These are phyloP conservation scores for Eutrema yunnanense DNA, from an alignment of 345 rosid species.

Conservation along the genomic window DNA sequence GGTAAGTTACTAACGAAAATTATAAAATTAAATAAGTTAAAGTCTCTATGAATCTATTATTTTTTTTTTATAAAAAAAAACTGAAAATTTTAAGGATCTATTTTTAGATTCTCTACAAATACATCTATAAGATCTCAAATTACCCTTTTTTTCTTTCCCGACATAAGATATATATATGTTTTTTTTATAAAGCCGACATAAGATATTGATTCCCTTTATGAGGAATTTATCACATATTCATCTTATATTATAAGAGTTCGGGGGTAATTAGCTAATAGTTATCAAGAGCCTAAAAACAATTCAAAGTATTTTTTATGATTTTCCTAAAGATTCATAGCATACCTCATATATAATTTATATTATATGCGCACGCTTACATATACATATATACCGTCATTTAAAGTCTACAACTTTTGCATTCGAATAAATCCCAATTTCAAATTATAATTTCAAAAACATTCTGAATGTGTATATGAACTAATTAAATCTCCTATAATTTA, in stretches of 20 bases:
- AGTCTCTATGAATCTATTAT: background rate
- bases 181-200: too few relatives aligned
- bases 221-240: background rate
- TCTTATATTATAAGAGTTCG: background rate
- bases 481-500: background rate
- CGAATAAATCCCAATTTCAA: background rate
- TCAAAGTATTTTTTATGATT: background rate
- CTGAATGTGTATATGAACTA: background rate
- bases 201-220: background rate
- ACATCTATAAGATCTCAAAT: background rate
- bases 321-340: background rate
- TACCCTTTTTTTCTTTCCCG: background rate
- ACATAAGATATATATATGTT: background rate
- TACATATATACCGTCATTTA: background rate
- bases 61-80: background rate
- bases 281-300: background rate
- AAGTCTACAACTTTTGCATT: background rate
- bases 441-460: background rate
- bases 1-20: constrained; percentile 36
- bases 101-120: background rate
- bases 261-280: background rate
- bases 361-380: background rate
- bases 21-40: background rate
- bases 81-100: background rate
- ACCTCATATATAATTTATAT: background rate